Percentiles rank a stretch among this genome's conserved stretches.
Evolutionary conservation across 1,139 yeast genomes (phyloP).

Genomic region (Yueomyces sp.): DNA sequence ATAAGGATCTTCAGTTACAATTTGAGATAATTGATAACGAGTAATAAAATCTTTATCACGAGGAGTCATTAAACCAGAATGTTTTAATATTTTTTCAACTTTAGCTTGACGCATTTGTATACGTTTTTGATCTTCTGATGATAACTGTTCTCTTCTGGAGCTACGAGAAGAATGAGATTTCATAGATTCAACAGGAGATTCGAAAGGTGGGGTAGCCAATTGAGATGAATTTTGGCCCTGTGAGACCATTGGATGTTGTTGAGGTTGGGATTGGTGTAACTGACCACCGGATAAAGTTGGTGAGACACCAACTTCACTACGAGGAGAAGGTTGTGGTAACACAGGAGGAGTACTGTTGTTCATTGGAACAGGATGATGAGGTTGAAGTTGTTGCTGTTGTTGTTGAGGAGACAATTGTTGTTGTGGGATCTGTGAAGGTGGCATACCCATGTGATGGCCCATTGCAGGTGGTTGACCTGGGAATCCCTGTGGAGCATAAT

Average conservation of each 20-base stretch:
- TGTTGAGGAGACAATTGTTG: conserved; percentile 9
- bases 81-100: conserved; percentile 65
- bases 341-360: conserved; percentile 10
- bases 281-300: neutral
- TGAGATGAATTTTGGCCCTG: conserved; percentile 5
- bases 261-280: conserved; percentile 1
- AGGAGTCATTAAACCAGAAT: conserved; percentile 92
- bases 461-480: conserved; percentile 1
- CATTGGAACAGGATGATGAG: conserved; percentile 2
- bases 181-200: neutral
- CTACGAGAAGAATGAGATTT: conserved; percentile 3
- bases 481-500: neutral
- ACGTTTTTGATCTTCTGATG: conserved; percentile 42
- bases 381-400: conserved; percentile 9
- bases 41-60: conserved; percentile 94
- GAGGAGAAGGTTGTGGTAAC: conserved; percentile 31
- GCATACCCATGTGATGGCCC: conserved; percentile 4
- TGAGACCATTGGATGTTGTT: conserved; percentile 9
- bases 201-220: neutral
- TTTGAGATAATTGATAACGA: conserved; percentile 85
- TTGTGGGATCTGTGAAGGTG: conserved; percentile 7
- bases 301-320: conserved; percentile 26
- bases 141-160: conserved; percentile 25
- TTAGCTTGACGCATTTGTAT: conserved; percentile 64
- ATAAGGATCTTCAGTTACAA: conserved; percentile 94